These are phyloP conservation scores for Trichosporon faecale DNA, from an alignment of 1,284 basidiomycete genomes.

Conservation along the genomic window DNA sequence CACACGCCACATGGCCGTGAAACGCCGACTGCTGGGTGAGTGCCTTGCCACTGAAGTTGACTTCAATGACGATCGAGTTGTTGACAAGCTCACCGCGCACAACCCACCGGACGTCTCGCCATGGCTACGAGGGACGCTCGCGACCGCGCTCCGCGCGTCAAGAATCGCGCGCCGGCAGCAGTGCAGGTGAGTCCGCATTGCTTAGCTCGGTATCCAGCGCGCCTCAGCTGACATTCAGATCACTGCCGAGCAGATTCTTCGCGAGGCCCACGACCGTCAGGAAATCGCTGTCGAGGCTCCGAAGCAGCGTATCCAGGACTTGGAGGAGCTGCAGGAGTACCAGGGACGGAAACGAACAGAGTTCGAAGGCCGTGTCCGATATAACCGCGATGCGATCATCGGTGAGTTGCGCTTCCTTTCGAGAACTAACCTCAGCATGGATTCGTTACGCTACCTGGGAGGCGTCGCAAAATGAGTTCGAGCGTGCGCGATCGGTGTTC, in stretches of 20 bases:
- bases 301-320: conserved; percentile 92
- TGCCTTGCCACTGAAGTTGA: conserved; percentile 15
- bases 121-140: conserved; percentile 47
- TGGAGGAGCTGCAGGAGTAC: conserved; percentile 95
- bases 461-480: conserved; percentile 95
- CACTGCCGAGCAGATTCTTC: conserved; percentile 93
- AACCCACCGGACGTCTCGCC: conserved; percentile 13
- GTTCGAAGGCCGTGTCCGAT: conserved; percentile 90
- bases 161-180: conserved; percentile 89
- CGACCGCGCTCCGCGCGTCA: conserved; percentile 64
- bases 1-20: conserved; percentile 7
- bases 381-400: conserved; percentile 62
- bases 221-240: conserved; percentile 59
- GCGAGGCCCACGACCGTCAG: conserved; percentile 97
- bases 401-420: conserved; percentile 27
- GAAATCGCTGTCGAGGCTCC: conserved; percentile 85
- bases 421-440: conserved; percentile 53
- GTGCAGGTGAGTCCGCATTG: conserved; percentile 63
- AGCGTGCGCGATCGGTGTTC: conserved; percentile 87
- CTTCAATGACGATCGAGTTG: conserved; percentile 11
- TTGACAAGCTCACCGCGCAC: conserved; percentile 12
- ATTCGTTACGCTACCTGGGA: conserved; percentile 65
- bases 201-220: not conserved
- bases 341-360: conserved; percentile 91
- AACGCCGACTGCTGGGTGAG: conserved; percentile 12